Conservation (phyloP, 768 basidiomycete genomes). For the Rhodosporidiobolus odoratus region DNA sequence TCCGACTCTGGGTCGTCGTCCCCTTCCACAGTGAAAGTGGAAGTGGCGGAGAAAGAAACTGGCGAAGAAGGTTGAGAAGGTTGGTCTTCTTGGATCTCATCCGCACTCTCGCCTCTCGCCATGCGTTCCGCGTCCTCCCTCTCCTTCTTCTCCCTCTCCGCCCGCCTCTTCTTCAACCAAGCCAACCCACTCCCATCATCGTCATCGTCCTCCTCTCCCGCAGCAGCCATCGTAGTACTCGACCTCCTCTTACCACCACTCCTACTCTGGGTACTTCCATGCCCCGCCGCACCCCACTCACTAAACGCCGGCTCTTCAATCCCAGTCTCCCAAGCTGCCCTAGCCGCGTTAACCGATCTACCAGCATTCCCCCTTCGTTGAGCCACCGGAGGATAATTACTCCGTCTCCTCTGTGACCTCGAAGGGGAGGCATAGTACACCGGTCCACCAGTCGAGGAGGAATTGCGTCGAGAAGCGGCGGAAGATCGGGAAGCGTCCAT, state of each 20-base stretch:
- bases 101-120: neutral
- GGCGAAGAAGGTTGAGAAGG: too few relatives aligned
- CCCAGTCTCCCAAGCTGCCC: too few relatives aligned
- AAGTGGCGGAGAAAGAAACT: too few relatives aligned
- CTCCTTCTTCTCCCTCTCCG: conserved; percentile 7
- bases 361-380: conserved; percentile 24
- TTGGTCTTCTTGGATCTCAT: too few relatives aligned
- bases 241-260: neutral
- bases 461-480: neutral
- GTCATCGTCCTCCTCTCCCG: neutral
- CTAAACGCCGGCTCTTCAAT: neutral
- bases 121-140: neutral
- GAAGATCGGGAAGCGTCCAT: neutral
- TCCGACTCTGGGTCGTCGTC: too few relatives aligned
- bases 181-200: conserved; percentile 24
- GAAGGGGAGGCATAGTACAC: conserved; percentile 30
- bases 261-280: neutral
- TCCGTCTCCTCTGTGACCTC: conserved; percentile 1
- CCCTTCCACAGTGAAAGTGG: too few relatives aligned
- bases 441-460: neutral
- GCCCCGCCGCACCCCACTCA: neutral
- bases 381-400: conserved; percentile 36
- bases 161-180: conserved; percentile 20
- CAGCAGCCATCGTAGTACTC: neutral
- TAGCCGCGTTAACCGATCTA: too few relatives aligned